phyloP scores from a whole-genome alignment of 176 grass and related monocot genomes.

The Eragrostis nindensis region DNA sequence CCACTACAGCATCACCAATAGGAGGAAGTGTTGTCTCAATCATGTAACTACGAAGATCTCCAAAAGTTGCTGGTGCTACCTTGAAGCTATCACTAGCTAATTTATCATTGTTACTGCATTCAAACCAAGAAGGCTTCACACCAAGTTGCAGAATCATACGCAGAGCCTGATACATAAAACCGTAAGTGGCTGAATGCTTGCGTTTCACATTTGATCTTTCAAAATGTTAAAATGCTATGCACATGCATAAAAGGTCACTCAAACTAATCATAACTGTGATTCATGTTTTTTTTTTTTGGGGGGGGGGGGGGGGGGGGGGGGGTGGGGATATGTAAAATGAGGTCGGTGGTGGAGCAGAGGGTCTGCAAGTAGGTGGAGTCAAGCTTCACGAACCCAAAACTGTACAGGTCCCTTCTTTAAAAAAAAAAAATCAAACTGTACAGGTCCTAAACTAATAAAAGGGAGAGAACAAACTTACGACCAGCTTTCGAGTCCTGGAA shows the following conservation, averaged over 20 bases:
- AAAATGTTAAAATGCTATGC: conserved; percentile 11
- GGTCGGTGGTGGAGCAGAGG: too few relatives aligned
- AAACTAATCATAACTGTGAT: conserved; percentile 15
- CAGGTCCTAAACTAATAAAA: too few relatives aligned
- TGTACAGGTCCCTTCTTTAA: too few relatives aligned
- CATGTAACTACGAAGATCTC: conserved; percentile 93
- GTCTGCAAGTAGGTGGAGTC: too few relatives aligned
- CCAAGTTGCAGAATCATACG: conserved; percentile 92
- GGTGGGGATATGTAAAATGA: too few relatives aligned
- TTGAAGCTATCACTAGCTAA: conserved; percentile 51
- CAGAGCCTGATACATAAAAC: conserved; percentile 67
- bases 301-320: too few relatives aligned
- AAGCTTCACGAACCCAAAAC: too few relatives aligned
- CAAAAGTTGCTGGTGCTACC: conserved; percentile 42
- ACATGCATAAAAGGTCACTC: conserved; percentile 5
- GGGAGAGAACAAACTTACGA: too few relatives aligned
- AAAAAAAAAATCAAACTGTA: too few relatives aligned
- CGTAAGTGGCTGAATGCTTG: not conserved
- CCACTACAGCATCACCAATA: conserved; percentile 84
- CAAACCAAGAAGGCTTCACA: conserved; percentile 94
- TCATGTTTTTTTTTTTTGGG: not conserved
- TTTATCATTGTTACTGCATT: conserved; percentile 51
- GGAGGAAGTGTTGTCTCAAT: conserved; percentile 81
- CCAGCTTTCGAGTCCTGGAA: too few relatives aligned
- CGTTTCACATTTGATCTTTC: conserved; percentile 21